Evolutionary conservation across 768 basidiomycete genomes (phyloP), one percentile per base, ranked within the genome.

Genomic region (Cytidiella melzeri): DNA sequence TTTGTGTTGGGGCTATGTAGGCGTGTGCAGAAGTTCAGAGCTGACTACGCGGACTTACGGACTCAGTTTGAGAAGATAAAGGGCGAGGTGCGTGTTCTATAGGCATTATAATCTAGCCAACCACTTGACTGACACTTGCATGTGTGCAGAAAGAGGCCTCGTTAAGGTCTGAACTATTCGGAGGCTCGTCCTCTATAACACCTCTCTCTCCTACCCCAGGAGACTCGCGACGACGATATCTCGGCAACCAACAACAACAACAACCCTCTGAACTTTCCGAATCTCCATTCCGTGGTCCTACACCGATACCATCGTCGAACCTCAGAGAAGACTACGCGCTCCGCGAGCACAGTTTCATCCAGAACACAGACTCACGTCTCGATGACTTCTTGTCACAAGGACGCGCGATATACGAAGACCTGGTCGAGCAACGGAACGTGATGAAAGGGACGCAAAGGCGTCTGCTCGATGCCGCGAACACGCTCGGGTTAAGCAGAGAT

Each of bases 351-450:
- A 77, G 82, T 1, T 98, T 97, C 62, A 73, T 97, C 13, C 83
- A 90, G 57, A 82, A 83, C 52, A 86, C 92, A 3, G 86, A 93
- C 49, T 72, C 76, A 19, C 76, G 82, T 41, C 71, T 99, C 52
- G 96, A 99, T 55, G 87, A 88, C 13, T 97, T 95, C 62, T 69
- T 99, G 43, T 83, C 89, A 1, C 95, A 98, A 64, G 96, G 96
- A 1, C 74, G 87, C 49, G 91, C 93, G 27, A 92, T 92, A 18
- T 67, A 96, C 60, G 91, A 95, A 55, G 95, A 93, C 62, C 69
- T 99, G 30, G 81, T 89, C 40, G 94, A 93, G 63, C 96, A 99
- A 68, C 73, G 92, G 52, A 87, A 87, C 61, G 81, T 98, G 65
- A 72, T 99, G 51, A 98, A 97, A 67, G 94, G 92, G n/a, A 97